A percentile compares a stretch with the other conserved stretches of the same genome.
Conservation (phyloP, 225 moss, liverwort and hornwort species). For the Sphagnum tenellum region DNA sequence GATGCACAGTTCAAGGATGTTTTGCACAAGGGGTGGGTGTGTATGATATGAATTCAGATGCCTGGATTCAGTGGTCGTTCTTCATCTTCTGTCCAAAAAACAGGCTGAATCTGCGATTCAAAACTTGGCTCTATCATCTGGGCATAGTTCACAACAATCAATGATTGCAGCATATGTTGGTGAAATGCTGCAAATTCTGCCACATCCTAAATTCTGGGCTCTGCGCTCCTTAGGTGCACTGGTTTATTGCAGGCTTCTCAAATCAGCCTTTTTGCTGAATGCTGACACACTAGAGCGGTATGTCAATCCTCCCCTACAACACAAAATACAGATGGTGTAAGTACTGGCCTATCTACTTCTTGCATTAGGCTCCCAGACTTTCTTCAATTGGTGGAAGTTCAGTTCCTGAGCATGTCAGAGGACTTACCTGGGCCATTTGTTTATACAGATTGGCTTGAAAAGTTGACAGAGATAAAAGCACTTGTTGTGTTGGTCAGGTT, state of each 20-base stretch:
- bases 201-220: slow-evolving; percentile 78
- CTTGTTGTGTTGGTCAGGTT: slow-evolving; percentile 16
- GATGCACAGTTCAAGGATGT: no score
- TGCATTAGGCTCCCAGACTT: background rate
- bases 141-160: slow-evolving; percentile 22
- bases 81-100: background rate
- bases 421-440: no score
- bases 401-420: background rate
- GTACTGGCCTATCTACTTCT: no score
- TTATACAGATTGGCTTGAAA: no score
- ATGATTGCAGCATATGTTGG: slow-evolving; percentile 38
- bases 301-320: background rate
- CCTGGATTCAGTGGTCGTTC: no score
- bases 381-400: background rate
- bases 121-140: slow-evolving; percentile 38
- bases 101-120: slow-evolving; percentile 59
- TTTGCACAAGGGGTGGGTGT: no score
- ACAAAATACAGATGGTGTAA: background rate
- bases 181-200: slow-evolving; percentile 63
- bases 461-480: no score
- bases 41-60: no score
- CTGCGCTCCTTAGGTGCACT: slow-evolving; percentile 67
- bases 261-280: slow-evolving; percentile 32
- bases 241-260: slow-evolving; percentile 62
- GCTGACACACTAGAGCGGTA: slow-evolving; percentile 14